Evolutionary conservation across 2,329 filamentous ascomycete species (phyloP), one percentile per base, ranked within the genome.

Genomic region (Aspergillus ochraceus): DNA sequence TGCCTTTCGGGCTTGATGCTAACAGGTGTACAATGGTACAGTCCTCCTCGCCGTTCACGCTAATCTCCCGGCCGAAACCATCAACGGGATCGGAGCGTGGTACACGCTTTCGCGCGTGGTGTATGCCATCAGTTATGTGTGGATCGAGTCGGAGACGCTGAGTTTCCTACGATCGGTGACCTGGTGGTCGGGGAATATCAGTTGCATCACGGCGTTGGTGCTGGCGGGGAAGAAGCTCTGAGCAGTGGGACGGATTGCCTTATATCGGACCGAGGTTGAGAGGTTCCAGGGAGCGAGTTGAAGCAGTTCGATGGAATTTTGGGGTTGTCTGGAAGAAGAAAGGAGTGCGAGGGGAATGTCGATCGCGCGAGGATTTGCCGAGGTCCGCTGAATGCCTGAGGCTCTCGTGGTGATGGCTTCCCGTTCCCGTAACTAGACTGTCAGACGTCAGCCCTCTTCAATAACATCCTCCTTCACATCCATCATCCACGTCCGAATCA

Each of bases 161-260:
- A 76, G 73, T 52, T 72, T 70, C 52, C 20, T 77, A 14, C 69
- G 77, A 52, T 77, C 74, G 10, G 58, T 73, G 51, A 60, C 68
- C 14, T 79, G 76, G 74, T 79, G 74, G 75, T 69, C 68, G 11
- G 69, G 73, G 12, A 79, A 77, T 62, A 63, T 75, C 6, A 70
- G 72, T 59, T 79, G 76, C 54, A 67, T 79, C 42, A 71, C 72
- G 49, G 70, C 71, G 57, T 60, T 79, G 47, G 74, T 74, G 68
- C 49, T 70, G 52, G 75, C 74, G 14, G 73, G 71, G 14, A 76
- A 72, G 68, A 67, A 60, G 52, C 60, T 72, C 58, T 70, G 46
- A 60, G 36, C 10, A 4, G 14, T n/a, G 36, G 36, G 36, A 14
- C 36, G 17, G 36, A 19, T n/a, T 17, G 2, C n/a, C n/a, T n/a